These are phyloP conservation scores for Citeromyces matritensis DNA, from an alignment of 805 yeast genomes.

Conservation along the genomic window DNA sequence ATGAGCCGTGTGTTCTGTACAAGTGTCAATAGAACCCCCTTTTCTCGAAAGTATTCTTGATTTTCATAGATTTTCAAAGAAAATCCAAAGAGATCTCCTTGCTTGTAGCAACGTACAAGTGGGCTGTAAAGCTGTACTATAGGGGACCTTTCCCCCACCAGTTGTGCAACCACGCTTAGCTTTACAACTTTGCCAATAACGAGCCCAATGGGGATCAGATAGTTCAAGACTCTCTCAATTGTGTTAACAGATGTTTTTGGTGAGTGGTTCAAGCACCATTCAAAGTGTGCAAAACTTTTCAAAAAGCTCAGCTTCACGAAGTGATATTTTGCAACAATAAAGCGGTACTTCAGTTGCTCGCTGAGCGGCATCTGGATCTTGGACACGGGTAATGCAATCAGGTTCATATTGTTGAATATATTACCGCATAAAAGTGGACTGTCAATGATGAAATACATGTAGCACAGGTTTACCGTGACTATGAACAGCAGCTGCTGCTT, in stretches of 20 bases:
- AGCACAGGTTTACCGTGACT: conserved; percentile 32
- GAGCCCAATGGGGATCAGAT: conserved; percentile 34
- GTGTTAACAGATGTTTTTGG: conserved; percentile 10
- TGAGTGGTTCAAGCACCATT: conserved; percentile 29
- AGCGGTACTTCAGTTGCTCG: conserved; percentile 37
- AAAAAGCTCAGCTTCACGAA: conserved; percentile 33
- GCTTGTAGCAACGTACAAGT: conserved; percentile 16
- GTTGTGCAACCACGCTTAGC: conserved; percentile 9
- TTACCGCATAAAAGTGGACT: conserved; percentile 46
- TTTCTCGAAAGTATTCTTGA: conserved; percentile 20
- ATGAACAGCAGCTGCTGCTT: conserved; percentile 32
- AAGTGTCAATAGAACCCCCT: conserved; percentile 24
- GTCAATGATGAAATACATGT: conserved; percentile 32
- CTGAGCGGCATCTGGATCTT: conserved; percentile 23
- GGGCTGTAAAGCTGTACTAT: conserved; percentile 20
- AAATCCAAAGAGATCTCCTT: conserved; percentile 26
- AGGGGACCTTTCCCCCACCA: conserved; percentile 1
- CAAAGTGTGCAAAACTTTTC: conserved; percentile 29
- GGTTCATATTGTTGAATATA: conserved; percentile 45
- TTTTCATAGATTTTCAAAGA: conserved; percentile 15
- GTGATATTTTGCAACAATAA: conserved; percentile 35
- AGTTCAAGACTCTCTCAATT: conserved; percentile 22
- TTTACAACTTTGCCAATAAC: conserved; percentile 36
- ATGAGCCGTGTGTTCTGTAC: conserved; percentile 27
- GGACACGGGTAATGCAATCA: conserved; percentile 24